A percentile compares a stretch with the other conserved stretches of the same genome.
Conservation (phyloP, 805 yeast genomes). For the Schwanniomyces yamadae region DNA sequence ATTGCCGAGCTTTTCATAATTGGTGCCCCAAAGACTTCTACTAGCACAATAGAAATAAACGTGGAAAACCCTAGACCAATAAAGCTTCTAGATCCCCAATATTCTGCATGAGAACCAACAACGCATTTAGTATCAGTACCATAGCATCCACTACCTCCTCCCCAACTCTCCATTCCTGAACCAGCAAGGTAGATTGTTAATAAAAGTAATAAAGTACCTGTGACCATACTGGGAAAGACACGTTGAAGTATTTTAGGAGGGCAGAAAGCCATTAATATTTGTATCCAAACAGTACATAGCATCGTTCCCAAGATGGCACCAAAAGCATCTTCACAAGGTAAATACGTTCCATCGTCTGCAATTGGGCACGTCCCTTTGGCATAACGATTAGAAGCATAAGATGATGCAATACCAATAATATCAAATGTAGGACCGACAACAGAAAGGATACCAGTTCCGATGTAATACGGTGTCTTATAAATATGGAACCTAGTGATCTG, state of each 20-base stretch:
- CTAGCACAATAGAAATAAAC: conserved; percentile 1
- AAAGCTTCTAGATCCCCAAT: conserved; percentile 3
- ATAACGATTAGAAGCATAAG: not conserved
- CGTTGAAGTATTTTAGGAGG: not conserved
- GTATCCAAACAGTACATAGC: conserved; percentile 4
- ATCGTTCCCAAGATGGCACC: conserved; percentile 3
- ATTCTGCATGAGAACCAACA: not conserved
- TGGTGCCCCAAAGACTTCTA: conserved; percentile 3
- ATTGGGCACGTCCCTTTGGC: conserved; percentile 2
- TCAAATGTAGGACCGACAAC: conserved; percentile 4
- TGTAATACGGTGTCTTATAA: conserved; percentile 2
- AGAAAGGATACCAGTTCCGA: conserved; percentile 2
- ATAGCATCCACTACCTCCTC: conserved; percentile 2
- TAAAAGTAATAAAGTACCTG: conserved; percentile 2
- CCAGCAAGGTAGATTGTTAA: conserved; percentile 3
- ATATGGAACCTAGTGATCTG: conserved; percentile 1
- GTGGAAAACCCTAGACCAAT: conserved; percentile 6
- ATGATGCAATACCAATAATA: conserved; percentile 3
- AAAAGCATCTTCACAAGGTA: conserved; percentile 3
- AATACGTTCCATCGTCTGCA: conserved; percentile 1
- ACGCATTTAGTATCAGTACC: conserved; percentile 1
- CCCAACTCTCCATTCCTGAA: conserved; percentile 5
- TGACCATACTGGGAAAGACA: conserved; percentile 3
- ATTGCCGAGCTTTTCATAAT: conserved; percentile 5
- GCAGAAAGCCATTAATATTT: conserved; percentile 2